These are phyloP conservation scores for Nidula microcarpa DNA, from an alignment of 768 basidiomycete species.

Conservation along the genomic window DNA sequence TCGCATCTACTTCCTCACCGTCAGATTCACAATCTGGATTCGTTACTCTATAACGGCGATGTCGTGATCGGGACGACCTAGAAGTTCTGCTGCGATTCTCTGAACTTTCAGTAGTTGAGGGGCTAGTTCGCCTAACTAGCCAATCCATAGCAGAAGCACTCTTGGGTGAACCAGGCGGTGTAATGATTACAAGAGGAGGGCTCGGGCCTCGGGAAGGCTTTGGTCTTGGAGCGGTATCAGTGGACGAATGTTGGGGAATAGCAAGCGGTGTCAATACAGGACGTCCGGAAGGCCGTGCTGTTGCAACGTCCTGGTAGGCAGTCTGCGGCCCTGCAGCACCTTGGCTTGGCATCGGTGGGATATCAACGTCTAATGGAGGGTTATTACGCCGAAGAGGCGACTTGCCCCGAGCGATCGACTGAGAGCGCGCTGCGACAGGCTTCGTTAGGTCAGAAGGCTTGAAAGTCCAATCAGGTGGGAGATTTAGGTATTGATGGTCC, in stretches of 20 bases:
- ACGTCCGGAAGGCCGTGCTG: neutral
- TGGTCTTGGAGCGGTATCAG: neutral
- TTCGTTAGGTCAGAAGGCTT: neutral
- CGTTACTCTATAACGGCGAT: neutral
- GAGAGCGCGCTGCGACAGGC: neutral
- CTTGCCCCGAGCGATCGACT: neutral
- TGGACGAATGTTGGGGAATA: neutral
- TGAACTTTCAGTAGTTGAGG: slow-evolving; percentile 7
- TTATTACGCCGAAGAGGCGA: neutral
- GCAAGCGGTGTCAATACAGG: neutral
- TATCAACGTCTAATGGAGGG: neutral
- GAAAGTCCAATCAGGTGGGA: slow-evolving; percentile 52
- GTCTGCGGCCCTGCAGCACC: no score
- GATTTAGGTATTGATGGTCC: slow-evolving; percentile 58
- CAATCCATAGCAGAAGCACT: slow-evolving; percentile 3
- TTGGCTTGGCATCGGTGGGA: no score
- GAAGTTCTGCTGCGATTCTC: neutral
- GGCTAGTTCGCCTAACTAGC: slow-evolving; percentile 6
- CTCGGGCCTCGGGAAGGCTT: slow-evolving; percentile 8
- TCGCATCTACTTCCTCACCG: neutral
- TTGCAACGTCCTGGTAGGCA: neutral
- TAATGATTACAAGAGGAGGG: slow-evolving; percentile 30
- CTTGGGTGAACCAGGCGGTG: slow-evolving; percentile 22
- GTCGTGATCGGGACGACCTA: neutral
- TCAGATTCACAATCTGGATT: neutral